Base-by-base conservation (phyloP, 345 rosid genomes). In the Brassica carinata region DNA sequence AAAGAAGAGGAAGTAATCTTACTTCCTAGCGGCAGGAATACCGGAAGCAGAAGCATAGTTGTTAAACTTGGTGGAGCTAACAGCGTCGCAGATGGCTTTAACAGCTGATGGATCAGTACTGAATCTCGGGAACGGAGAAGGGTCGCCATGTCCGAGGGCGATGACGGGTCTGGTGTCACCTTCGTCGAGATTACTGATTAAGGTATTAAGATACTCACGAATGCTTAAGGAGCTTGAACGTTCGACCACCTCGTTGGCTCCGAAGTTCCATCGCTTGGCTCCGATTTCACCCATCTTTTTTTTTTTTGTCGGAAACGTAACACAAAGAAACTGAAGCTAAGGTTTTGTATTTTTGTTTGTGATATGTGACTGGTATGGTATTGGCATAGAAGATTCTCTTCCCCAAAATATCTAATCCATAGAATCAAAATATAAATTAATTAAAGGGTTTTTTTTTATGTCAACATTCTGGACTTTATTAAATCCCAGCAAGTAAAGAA, bases 81-180 rank as follows among this genome's bases (percentile, higher is more conserved):
- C 62, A 64, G 81, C 27, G 10, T 76, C 77, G 17, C 77, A 75
- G 40, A 81, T 55, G 30, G 84, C 81, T 53, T 81, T 73, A 1
- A 75, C 73, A 2, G 84, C 80, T 1, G 77, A 27, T 10, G 67
- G 80, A 8, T 81, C 80, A 14, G 80, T 81, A 29, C 77, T 1
- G 36, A 81, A 81, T 19, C 73, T 36, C 1, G 81, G 80, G 57
- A 76, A 81, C 3, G 69, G 73, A 71, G 84, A 81, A 71, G 84
- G 84, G 13, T 81, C 83, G 11, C 83, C 80, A n/a, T 70, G 77
- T 13, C 75, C 76, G 11, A 81, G 68, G 3, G 83, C 63, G 55
- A 81, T 13, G 67, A 70, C 11, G 5, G 80, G 14, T 14, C 80
- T 76, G 1, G 0, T 2, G 48, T 77, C 77, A 2, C 5, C 3